Evolutionary conservation across 148 eudicot genomes (phyloP).

Genomic region (Rhododendron ferrugineum): DNA sequence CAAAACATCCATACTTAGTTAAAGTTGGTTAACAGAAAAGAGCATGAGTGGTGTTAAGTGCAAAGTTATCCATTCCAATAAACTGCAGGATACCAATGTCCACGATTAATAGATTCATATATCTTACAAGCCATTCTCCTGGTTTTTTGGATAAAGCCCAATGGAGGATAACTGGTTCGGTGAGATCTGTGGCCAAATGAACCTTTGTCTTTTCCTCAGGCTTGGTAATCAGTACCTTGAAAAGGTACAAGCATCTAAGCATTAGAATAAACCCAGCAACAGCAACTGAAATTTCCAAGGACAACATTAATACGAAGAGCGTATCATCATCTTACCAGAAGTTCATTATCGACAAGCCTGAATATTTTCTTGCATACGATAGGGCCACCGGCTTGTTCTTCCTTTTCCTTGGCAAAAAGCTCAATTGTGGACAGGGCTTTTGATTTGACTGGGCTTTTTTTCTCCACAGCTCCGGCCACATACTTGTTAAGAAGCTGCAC

Average conservation of each 20-base stretch:
- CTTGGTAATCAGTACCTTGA: constrained; percentile 73
- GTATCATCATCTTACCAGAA: constrained; percentile 57
- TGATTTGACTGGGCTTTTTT: constrained; percentile 32
- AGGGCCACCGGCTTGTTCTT: constrained; percentile 38
- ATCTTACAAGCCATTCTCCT: constrained; percentile 85
- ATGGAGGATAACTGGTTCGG: constrained; percentile 68
- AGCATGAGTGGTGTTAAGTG: background rate
- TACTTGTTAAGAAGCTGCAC: constrained; percentile 53
- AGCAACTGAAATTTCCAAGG: background rate
- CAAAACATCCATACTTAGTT: constrained; percentile 14
- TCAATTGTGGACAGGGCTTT: constrained; percentile 53
- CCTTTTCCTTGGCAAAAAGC: constrained; percentile 53
- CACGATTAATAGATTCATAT: background rate
- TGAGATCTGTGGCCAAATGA: constrained; percentile 57
- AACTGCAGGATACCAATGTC: background rate
- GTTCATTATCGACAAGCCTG: constrained; percentile 58
- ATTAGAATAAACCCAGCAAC: constrained; percentile 11
- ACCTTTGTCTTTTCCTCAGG: constrained; percentile 52
- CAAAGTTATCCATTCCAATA: background rate
- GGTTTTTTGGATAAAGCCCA: constrained; percentile 80
- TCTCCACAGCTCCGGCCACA: constrained; percentile 24
- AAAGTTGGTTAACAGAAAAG: background rate
- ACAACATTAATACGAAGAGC: background rate
- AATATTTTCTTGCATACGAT: constrained; percentile 48
- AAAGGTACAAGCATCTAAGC: background rate